These are phyloP conservation scores for baker's yeast (Saccharomyces cerevisiae) DNA, from an alignment of 805 yeast genomes.

Conservation along the genomic window DNA sequence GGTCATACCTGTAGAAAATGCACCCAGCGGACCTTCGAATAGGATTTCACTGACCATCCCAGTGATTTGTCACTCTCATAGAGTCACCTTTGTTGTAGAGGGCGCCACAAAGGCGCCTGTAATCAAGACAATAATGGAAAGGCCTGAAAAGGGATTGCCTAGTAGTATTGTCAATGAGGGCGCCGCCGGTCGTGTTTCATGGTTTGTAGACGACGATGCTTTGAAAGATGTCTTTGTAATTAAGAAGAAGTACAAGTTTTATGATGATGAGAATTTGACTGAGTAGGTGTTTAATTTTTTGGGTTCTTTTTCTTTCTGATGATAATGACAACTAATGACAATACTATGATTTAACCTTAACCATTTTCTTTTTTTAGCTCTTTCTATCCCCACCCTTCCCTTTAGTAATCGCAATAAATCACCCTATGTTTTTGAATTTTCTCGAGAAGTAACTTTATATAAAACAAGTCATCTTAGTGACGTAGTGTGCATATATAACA, in stretches of 20 bases:
- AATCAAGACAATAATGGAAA: constrained; percentile 83
- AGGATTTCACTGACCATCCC: constrained; percentile 90
- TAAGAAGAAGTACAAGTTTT: constrained; percentile 25
- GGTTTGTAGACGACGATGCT: constrained; percentile 97
- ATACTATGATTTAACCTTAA: neutral
- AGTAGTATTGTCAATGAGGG: constrained; percentile 88
- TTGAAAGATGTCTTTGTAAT: constrained; percentile 58
- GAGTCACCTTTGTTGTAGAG: constrained; percentile 92
- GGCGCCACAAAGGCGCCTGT: constrained; percentile 94
- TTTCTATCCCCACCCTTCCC: neutral
- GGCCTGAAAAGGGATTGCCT: constrained; percentile 95
- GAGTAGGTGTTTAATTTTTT: neutral
- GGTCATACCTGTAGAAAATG: constrained; percentile 88
- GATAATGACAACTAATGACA: neutral
- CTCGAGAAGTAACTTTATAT: neutral
- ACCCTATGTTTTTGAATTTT: neutral
- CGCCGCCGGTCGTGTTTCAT: constrained; percentile 92
- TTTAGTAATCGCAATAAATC: neutral
- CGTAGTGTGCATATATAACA: neutral
- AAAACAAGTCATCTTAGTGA: neutral
- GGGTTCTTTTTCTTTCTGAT: neutral
- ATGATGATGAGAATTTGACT: neutral
- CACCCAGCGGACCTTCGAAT: constrained; percentile 80
- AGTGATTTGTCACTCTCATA: constrained; percentile 85
- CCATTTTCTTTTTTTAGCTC: neutral